These are phyloP conservation scores for Aspergillus fructus DNA, from an alignment of 2,329 filamentous ascomycete species.

Conservation along the genomic window DNA sequence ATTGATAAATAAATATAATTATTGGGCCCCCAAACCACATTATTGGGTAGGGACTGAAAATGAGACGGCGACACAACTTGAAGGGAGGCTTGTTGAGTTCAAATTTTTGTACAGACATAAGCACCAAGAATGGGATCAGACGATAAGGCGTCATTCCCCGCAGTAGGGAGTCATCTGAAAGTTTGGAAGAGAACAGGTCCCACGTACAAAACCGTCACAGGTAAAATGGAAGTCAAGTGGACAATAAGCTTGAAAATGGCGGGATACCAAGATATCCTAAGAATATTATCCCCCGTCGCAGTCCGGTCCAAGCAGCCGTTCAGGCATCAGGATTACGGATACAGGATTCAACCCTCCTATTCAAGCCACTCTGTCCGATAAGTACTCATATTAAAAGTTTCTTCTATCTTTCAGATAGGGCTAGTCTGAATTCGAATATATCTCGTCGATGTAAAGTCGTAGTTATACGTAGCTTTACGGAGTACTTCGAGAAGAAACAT, in stretches of 20 bases:
- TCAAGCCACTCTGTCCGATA: no score
- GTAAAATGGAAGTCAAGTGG: slow-evolving; percentile 1
- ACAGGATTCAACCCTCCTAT: background rate
- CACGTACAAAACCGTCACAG: background rate
- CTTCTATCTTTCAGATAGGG: no score
- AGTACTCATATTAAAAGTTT: no score
- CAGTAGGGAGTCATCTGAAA: slow-evolving; percentile 12
- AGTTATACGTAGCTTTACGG: background rate
- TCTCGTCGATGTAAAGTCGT: background rate
- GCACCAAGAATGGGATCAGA: slow-evolving; percentile 18
- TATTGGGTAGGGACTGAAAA: slow-evolving; percentile 1
- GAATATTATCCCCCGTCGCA: background rate
- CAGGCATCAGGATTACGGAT: background rate
- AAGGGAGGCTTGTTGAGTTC: background rate
- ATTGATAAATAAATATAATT: slow-evolving; percentile 11
- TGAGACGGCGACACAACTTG: background rate
- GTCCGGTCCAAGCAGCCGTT: background rate
- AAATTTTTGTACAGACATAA: background rate
- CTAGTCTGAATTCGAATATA: no score
- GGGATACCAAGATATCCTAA: background rate
- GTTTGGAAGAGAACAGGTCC: background rate
- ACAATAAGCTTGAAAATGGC: background rate
- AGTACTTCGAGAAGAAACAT: background rate
- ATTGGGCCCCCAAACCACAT: slow-evolving; percentile 13
- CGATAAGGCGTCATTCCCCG: slow-evolving; percentile 20